Conservation (phyloP, 805 yeast species). For the Sungouiozyma ichnusensis region DNA sequence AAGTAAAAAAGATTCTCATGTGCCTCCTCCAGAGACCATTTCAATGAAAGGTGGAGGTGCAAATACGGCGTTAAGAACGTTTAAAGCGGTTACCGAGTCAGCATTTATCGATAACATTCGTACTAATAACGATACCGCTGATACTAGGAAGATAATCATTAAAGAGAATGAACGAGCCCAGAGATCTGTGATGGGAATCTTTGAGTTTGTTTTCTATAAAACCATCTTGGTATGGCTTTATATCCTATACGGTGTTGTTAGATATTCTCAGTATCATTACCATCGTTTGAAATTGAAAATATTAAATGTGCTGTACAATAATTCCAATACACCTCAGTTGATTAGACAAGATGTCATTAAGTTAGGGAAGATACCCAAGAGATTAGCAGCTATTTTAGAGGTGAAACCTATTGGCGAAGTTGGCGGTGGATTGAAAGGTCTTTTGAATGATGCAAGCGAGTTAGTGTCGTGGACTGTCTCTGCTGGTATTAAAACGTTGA, state of each 20-base stretch:
- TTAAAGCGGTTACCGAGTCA: constrained; percentile 16
- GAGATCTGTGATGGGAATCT: constrained; percentile 10
- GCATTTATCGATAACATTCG: constrained; percentile 7
- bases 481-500: constrained; percentile 64
- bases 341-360: constrained; percentile 73
- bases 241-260: constrained; percentile 43
- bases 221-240: constrained; percentile 42
- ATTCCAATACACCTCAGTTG: constrained; percentile 69
- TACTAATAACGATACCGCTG: not conserved
- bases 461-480: constrained; percentile 81
- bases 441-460: constrained; percentile 68
- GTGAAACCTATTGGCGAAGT: constrained; percentile 69
- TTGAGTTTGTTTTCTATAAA: constrained; percentile 33
- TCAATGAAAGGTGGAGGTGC: constrained; percentile 9
- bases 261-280: constrained; percentile 42
- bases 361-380: constrained; percentile 65
- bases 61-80: constrained; percentile 9
- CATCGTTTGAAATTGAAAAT: constrained; percentile 47
- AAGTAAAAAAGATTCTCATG: constrained; percentile 1
- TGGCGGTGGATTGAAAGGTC: constrained; percentile 80
- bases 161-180: not conserved
- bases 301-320: constrained; percentile 54
- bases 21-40: constrained; percentile 17
- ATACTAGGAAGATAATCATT: not conserved
- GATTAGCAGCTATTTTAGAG: constrained; percentile 66